phyloP scores from a whole-genome alignment of 768 basidiomycete genomes.

The Leccinellum rugosiceps region DNA sequence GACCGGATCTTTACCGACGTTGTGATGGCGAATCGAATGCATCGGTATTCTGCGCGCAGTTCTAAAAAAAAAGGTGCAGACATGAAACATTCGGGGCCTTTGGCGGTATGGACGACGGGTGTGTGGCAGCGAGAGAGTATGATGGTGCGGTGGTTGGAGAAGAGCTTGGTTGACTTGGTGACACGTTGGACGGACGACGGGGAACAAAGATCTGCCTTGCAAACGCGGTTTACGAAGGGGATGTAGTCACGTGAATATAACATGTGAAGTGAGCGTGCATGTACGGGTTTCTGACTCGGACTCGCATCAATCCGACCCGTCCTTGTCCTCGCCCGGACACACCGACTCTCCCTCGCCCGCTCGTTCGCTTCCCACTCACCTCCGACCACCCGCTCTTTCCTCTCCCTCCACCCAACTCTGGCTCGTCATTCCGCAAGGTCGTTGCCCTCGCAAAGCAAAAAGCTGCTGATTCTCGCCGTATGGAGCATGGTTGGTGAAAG shows the following conservation, averaged over 20 bases:
- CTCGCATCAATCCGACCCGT: neutral
- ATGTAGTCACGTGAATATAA: slow-evolving; percentile 1
- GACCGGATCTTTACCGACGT: slow-evolving; percentile 95
- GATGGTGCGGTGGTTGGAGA: slow-evolving; percentile 60
- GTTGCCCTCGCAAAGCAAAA: slow-evolving; percentile 71
- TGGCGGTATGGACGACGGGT: slow-evolving; percentile 68
- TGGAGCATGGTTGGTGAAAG: slow-evolving; percentile 92
- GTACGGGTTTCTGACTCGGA: neutral
- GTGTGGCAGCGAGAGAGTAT: slow-evolving; percentile 70
- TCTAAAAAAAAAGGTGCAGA: neutral
- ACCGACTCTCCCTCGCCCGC: slow-evolving; percentile 6
- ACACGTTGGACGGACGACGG: slow-evolving; percentile 34
- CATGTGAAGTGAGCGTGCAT: neutral
- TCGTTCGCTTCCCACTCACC: slow-evolving; percentile 11
- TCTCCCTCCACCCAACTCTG: slow-evolving; percentile 35
- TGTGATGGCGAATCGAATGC: slow-evolving; percentile 80
- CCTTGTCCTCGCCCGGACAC: neutral
- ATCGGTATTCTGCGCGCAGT: slow-evolving; percentile 2
- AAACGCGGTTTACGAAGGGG: neutral
- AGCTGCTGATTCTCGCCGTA: slow-evolving; percentile 70
- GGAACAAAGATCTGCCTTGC: neutral
- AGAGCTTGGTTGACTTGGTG: no score
- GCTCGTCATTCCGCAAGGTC: slow-evolving; percentile 73
- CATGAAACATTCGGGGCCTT: slow-evolving; percentile 39
- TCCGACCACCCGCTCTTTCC: slow-evolving; percentile 3